phyloP scores from a whole-genome alignment of 331 rosid species.

The Acacia concinna region DNA sequence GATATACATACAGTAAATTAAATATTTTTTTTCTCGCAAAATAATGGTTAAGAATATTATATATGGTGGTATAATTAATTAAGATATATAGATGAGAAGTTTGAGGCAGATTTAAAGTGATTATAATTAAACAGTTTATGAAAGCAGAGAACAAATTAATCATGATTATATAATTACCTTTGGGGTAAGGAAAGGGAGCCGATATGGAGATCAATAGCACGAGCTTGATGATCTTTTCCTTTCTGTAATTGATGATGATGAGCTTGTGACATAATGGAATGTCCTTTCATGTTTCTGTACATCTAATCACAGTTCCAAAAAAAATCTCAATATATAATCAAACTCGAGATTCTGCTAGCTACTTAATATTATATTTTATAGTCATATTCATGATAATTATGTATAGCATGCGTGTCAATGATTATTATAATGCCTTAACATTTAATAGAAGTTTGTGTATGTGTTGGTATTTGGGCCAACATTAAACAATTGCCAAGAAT shows the following conservation, averaged over 20 bases:
- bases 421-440: too few relatives aligned
- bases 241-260: conserved; percentile 6
- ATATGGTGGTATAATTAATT: too few relatives aligned
- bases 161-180: conserved; percentile 25
- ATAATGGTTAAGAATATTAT: too few relatives aligned
- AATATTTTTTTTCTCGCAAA: too few relatives aligned
- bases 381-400: too few relatives aligned
- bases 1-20: too few relatives aligned
- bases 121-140: background rate
- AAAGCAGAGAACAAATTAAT: background rate
- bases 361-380: too few relatives aligned
- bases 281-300: conserved; percentile 38
- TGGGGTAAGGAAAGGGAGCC: conserved; percentile 30
- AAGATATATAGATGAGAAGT: background rate
- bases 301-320: conserved; percentile 35
- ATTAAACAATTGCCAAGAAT: too few relatives aligned
- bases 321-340: background rate
- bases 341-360: background rate
- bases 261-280: background rate
- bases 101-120: background rate
- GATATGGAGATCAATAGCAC: background rate
- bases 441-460: too few relatives aligned
- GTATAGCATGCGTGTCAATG: too few relatives aligned
- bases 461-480: too few relatives aligned
- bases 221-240: conserved; percentile 30